phyloP scores from a whole-genome alignment of 192 early-diverging fungal species.

The Dissophora ornata region DNA sequence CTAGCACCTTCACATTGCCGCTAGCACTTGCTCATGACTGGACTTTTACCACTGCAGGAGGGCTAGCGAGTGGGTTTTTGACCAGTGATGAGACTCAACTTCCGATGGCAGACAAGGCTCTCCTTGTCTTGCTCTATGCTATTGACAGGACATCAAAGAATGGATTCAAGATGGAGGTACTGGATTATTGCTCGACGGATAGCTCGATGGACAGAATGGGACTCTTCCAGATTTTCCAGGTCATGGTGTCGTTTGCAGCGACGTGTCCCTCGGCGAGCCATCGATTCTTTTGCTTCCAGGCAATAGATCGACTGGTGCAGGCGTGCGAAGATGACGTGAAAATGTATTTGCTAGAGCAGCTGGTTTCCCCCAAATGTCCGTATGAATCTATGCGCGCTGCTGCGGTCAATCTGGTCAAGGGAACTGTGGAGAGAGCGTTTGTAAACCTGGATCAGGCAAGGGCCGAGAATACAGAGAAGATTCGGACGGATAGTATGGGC shows the following conservation, averaged over 20 bases:
- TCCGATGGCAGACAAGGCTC: conserved; percentile 45
- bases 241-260: conserved; percentile 56
- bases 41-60: conserved; percentile 42
- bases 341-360: conserved; percentile 53
- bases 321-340: conserved; percentile 55
- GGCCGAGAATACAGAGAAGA: conserved; percentile 19
- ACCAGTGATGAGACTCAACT: conserved; percentile 37
- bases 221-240: conserved; percentile 46
- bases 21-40: conserved; percentile 41
- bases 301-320: conserved; percentile 45
- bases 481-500: not conserved
- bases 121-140: conserved; percentile 30
- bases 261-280: conserved; percentile 46
- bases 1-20: conserved; percentile 24
- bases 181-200: conserved; percentile 41
- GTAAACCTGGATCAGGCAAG: conserved; percentile 13
- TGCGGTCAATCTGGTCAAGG: conserved; percentile 59
- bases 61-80: conserved; percentile 36
- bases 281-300: conserved; percentile 56
- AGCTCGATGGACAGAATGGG: conserved; percentile 35
- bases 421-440: conserved; percentile 53
- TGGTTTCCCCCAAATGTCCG: conserved; percentile 55
- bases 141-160: conserved; percentile 40
- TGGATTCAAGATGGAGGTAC: conserved; percentile 24
- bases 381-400: conserved; percentile 62